phyloP scores from a whole-genome alignment of 202 grass and related monocot species.

The Brachypodium distachyon region DNA sequence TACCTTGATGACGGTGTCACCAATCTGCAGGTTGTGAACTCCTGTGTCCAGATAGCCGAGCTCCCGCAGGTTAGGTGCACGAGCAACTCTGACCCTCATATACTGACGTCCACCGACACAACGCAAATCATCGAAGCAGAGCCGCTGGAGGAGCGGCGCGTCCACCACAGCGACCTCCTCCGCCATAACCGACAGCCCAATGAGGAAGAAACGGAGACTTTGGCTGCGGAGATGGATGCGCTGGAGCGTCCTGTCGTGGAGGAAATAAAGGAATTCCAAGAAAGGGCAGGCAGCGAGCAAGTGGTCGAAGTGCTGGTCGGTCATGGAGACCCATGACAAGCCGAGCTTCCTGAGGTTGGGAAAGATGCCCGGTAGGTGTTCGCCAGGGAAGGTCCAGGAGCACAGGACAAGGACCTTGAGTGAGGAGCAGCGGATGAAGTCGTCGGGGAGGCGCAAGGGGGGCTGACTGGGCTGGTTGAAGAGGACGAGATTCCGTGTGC shows the following conservation, averaged over 20 bases:
- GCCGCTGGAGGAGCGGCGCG: background rate
- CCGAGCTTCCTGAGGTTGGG: background rate
- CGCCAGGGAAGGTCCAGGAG: background rate
- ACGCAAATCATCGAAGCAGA: background rate
- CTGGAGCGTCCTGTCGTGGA: too few relatives aligned
- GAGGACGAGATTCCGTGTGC: background rate
- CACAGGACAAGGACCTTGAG: background rate
- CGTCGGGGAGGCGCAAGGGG: background rate
- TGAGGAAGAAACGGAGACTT: background rate
- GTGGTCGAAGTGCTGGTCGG: background rate
- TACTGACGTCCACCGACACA: too few relatives aligned
- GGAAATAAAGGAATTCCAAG: background rate
- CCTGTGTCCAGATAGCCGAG: background rate
- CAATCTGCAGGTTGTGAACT: background rate
- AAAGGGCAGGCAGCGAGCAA: background rate
- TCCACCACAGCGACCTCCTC: background rate
- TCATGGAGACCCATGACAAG: background rate
- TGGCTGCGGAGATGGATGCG: background rate
- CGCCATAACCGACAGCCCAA: background rate
- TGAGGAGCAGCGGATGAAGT: background rate
- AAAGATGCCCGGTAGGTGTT: background rate
- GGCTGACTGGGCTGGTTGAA: background rate
- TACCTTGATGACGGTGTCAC: background rate
- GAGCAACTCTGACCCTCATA: background rate
- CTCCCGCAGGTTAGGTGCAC: background rate